Conservation (phyloP, 78 protist genomes). For the Dictyostelium citrinum region DNA sequence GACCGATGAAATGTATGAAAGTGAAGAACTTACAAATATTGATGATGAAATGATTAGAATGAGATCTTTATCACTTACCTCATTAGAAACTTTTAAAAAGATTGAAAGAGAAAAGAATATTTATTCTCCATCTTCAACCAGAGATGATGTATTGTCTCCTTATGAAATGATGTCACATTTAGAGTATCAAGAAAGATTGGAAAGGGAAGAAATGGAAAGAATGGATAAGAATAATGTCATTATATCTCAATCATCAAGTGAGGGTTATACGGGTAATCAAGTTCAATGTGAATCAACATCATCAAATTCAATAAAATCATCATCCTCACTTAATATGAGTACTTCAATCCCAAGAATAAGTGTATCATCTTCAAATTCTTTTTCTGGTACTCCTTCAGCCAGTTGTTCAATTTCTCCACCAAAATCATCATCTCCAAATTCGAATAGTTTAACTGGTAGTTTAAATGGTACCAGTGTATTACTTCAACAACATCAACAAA, state of each 20-base stretch:
- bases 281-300: neutral
- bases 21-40: conserved; percentile 6
- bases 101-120: neutral
- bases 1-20: neutral
- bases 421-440: neutral
- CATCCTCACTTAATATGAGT: neutral
- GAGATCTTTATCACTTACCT: conserved; percentile 1
- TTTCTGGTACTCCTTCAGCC: neutral
- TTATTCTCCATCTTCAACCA: neutral
- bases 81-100: neutral
- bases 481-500: neutral
- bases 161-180: neutral
- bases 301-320: neutral
- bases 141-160: neutral
- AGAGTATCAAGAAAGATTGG: conserved; percentile 43
- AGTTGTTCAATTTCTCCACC: neutral
- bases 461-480: neutral
- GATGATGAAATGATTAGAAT: conserved; percentile 1
- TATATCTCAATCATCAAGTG: neutral
- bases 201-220: conserved; percentile 21
- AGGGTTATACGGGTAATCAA: neutral
- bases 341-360: neutral
- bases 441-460: neutral
- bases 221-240: conserved; percentile 2
- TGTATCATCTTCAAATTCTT: neutral